A percentile compares a stretch with the other conserved stretches of the same genome.
phyloP scores from a whole-genome alignment of 1,284 basidiomycete species.

The Ganoderma lucidum region DNA sequence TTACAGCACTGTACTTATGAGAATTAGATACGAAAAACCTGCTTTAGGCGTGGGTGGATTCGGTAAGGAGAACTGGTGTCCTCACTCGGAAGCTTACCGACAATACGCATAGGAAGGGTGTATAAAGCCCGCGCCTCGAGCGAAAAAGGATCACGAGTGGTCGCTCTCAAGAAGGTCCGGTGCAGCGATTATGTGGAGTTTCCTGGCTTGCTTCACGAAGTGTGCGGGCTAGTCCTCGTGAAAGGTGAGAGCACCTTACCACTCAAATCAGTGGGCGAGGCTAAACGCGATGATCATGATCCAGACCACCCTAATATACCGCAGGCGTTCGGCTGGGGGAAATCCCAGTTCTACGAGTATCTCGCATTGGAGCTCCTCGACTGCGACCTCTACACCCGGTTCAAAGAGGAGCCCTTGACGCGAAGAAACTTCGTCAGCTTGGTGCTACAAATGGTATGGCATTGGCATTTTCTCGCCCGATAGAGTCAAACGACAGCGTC shows the following conservation, averaged over 20 bases:
- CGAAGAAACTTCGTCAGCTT: background rate
- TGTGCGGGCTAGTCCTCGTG: background rate
- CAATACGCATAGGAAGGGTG: background rate
- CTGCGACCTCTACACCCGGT: background rate
- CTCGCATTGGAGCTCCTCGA: background rate
- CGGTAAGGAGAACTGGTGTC: background rate
- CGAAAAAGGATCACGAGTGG: background rate
- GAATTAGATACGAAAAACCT: background rate
- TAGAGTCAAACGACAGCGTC: background rate
- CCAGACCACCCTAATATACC: background rate
- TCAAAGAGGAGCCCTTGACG: background rate
- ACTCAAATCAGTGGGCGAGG: background rate
- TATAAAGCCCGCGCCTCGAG: background rate
- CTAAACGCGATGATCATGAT: background rate
- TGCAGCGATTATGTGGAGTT: background rate
- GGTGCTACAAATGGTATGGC: background rate
- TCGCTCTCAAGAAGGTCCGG: background rate
- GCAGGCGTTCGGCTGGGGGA: background rate
- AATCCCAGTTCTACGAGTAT: slow-evolving; percentile 1
- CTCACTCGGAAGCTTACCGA: background rate
- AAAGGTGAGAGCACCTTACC: background rate
- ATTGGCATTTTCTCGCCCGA: background rate
- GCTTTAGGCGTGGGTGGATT: background rate
- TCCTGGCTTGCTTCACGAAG: background rate
- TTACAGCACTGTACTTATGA: background rate